Conservation (phyloP, 2,329 filamentous ascomycete genomes). For the Fusarium dlaminii region DNA sequence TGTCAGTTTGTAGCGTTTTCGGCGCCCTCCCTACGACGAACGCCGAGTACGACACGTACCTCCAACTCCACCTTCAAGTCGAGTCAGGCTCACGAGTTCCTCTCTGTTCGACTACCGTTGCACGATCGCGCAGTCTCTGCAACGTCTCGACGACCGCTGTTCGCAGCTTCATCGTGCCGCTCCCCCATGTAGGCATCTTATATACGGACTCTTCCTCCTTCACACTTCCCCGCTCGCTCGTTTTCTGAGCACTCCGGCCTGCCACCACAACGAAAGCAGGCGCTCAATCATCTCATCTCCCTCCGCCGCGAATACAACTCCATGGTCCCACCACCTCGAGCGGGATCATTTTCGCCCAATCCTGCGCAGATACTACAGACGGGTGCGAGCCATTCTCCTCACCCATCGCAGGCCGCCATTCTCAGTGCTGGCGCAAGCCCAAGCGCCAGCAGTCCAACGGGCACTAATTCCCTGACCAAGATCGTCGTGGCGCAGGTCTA, state of each 20-base stretch:
- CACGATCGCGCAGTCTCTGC: slow-evolving; percentile 36
- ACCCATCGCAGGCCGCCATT: slow-evolving; percentile 65
- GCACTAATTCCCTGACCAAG: slow-evolving; percentile 78
- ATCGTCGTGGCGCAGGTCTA: slow-evolving; percentile 96
- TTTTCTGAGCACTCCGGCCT: slow-evolving; percentile 47
- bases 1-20: slow-evolving; percentile 39
- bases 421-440: slow-evolving; percentile 69
- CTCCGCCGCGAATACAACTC: slow-evolving; percentile 52
- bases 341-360: slow-evolving; percentile 72
- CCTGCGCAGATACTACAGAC: slow-evolving; percentile 67
- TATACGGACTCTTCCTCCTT: slow-evolving; percentile 38
- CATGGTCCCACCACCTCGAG: slow-evolving; percentile 69
- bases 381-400: slow-evolving; percentile 64
- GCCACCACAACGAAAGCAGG: slow-evolving; percentile 50
- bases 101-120: slow-evolving; percentile 25
- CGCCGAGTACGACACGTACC: slow-evolving; percentile 41
- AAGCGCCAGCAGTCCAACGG: slow-evolving; percentile 70
- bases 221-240: slow-evolving; percentile 42
- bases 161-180: slow-evolving; percentile 22
- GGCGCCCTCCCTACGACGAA: slow-evolving; percentile 32
- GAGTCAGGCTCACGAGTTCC: slow-evolving; percentile 36
- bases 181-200: slow-evolving; percentile 50
- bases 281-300: slow-evolving; percentile 45
- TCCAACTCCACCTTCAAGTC: slow-evolving; percentile 36
- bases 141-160: slow-evolving; percentile 19